Evolutionary conservation across 169 alveolate genomes (phyloP).

Genomic region (Perkinsus chesapeaki): DNA sequence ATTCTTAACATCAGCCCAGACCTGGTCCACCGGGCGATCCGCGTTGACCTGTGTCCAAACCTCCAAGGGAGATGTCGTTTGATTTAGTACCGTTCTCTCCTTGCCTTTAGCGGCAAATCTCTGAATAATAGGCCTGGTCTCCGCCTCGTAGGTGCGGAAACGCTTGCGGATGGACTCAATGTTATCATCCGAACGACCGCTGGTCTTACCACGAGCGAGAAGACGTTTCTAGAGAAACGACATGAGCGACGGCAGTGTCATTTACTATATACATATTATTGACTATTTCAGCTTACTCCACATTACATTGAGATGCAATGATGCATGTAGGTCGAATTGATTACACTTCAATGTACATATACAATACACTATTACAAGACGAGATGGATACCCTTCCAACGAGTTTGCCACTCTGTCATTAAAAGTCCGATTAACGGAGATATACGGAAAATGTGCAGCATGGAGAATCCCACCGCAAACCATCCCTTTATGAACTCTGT

Average conservation of each 20-base stretch:
- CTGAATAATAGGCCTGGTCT: constrained; percentile 81
- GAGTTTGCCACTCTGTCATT: no score
- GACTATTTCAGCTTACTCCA: background rate
- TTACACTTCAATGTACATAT: no score
- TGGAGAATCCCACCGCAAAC: no score
- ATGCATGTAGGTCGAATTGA: no score
- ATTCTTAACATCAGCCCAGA: constrained; percentile 24
- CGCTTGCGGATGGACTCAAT: constrained; percentile 80
- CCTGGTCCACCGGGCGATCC: constrained; percentile 22
- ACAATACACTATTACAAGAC: no score
- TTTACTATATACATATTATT: no score
- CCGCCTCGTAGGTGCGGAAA: constrained; percentile 77
- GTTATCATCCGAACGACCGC: constrained; percentile 93
- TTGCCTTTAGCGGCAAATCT: constrained; percentile 54
- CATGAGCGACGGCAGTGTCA: background rate
- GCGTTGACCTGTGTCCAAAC: background rate
- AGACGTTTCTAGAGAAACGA: constrained; percentile 36
- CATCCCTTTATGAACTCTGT: no score
- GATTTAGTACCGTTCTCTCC: background rate
- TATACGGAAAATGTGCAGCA: no score
- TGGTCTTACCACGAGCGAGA: constrained; percentile 62
- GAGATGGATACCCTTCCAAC: no score
- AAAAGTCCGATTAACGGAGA: no score
- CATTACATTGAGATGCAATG: no score
- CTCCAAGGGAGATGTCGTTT: background rate